Evolutionary conservation across 495 filamentous ascomycete species (phyloP).

Genomic region (Tuber umbilicatum): DNA sequence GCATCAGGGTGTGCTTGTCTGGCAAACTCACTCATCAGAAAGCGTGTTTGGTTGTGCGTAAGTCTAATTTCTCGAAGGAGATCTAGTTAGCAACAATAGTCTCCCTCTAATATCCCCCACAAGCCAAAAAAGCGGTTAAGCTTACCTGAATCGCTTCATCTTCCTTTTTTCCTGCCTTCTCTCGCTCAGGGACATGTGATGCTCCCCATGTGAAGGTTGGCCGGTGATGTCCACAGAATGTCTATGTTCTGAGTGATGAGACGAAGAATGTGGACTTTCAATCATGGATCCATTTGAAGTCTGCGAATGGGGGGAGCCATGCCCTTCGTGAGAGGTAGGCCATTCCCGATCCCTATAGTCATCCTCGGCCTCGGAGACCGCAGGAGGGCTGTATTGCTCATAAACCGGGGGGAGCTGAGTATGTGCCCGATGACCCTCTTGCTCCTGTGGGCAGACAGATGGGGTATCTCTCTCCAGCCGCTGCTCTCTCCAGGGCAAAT

Average conservation of each 20-base stretch:
- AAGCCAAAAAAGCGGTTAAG: constrained; percentile 12
- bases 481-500: constrained; percentile 39
- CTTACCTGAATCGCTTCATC: constrained; percentile 91
- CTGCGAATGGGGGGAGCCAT: constrained; percentile 39
- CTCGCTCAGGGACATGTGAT: constrained; percentile 47
- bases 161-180: constrained; percentile 75
- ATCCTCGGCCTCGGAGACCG: constrained; percentile 35
- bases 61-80: constrained; percentile 53
- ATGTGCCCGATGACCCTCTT: constrained; percentile 35
- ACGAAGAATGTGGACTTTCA: constrained; percentile 39
- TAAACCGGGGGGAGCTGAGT: constrained; percentile 37
- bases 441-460: constrained; percentile 35
- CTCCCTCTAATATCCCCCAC: not conserved
- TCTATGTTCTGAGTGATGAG: constrained; percentile 38
- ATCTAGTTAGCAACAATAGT: constrained; percentile 1
- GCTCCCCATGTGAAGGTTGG: constrained; percentile 38
- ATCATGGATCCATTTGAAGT: constrained; percentile 39
- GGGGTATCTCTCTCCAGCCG: constrained; percentile 40
- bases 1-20: constrained; percentile 94
- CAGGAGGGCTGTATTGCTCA: constrained; percentile 38
- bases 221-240: constrained; percentile 38
- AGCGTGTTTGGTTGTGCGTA: constrained; percentile 93
- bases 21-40: constrained; percentile 94
- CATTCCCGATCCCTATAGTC: constrained; percentile 34
- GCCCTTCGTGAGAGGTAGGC: constrained; percentile 39